Conservation (phyloP, 2,329 filamentous ascomycete genomes). For the Ceratocystis destructans region DNA sequence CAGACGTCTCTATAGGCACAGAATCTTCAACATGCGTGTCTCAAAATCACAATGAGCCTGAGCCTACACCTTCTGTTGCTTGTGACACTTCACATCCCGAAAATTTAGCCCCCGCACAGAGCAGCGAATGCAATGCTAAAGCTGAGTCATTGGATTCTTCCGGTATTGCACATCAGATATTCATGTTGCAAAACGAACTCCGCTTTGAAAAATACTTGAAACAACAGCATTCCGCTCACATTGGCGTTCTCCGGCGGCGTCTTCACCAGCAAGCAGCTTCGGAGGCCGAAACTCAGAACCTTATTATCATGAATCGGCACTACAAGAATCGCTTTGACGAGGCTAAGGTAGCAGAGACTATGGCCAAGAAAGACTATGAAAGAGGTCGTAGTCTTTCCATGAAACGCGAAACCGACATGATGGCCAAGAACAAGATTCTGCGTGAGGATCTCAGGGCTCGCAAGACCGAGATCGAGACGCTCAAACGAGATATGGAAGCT, state of each 20-base stretch:
- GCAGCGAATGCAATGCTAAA: too few relatives aligned
- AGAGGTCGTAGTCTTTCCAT: conserved; percentile 59
- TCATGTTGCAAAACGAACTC: conserved; percentile 63
- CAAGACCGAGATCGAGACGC: conserved; percentile 40
- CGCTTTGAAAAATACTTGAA: conserved; percentile 76
- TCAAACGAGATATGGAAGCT: conserved; percentile 45
- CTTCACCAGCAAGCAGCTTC: conserved; percentile 64
- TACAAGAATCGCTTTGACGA: conserved; percentile 61
- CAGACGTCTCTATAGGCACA: neutral
- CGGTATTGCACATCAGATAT: conserved; percentile 54
- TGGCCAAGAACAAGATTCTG: conserved; percentile 49
- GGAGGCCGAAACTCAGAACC: conserved; percentile 69
- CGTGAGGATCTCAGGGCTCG: conserved; percentile 58
- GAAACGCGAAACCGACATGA: conserved; percentile 63
- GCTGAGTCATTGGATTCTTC: neutral
- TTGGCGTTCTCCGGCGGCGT: conserved; percentile 61
- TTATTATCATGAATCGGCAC: conserved; percentile 62
- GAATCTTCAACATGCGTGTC: neutral
- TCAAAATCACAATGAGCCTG: neutral
- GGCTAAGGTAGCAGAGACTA: conserved; percentile 54
- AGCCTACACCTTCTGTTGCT: neutral
- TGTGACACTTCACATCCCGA: neutral
- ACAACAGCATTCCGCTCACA: conserved; percentile 68
- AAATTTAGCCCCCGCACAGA: neutral
- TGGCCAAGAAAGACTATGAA: conserved; percentile 58